Evolutionary conservation across 495 filamentous ascomycete species (phyloP).

Genomic region (Aspergillus wentii): DNA sequence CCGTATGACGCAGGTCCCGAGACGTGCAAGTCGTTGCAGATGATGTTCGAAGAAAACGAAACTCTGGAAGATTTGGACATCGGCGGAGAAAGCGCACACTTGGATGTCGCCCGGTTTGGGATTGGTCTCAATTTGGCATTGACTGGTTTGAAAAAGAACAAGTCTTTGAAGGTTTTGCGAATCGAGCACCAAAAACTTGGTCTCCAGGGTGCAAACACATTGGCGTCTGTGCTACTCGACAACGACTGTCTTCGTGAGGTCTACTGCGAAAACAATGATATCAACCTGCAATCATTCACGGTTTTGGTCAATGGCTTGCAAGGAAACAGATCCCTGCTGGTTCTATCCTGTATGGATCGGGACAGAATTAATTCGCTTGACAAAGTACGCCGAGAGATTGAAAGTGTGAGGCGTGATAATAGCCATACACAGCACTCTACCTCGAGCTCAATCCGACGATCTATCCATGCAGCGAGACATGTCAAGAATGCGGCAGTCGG

Average conservation of each 20-base stretch:
- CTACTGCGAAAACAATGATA: slow-evolving; percentile 74
- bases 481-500: slow-evolving; percentile 24
- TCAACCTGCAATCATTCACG: slow-evolving; percentile 72
- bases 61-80: slow-evolving; percentile 77
- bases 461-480: slow-evolving; percentile 36
- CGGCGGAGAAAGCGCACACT: slow-evolving; percentile 81
- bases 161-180: slow-evolving; percentile 64
- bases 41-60: slow-evolving; percentile 73
- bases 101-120: slow-evolving; percentile 82
- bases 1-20: slow-evolving; percentile 71
- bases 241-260: slow-evolving; percentile 64
- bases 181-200: slow-evolving; percentile 66
- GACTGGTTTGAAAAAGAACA: slow-evolving; percentile 71
- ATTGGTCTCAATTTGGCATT: slow-evolving; percentile 76
- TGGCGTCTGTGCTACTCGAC: slow-evolving; percentile 69
- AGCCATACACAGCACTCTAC: slow-evolving; percentile 24
- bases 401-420: slow-evolving; percentile 43
- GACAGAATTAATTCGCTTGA: slow-evolving; percentile 59
- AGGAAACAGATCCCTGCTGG: slow-evolving; percentile 59
- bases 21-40: slow-evolving; percentile 66
- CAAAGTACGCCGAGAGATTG: slow-evolving; percentile 55
- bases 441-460: slow-evolving; percentile 42
- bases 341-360: slow-evolving; percentile 60
- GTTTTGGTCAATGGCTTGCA: slow-evolving; percentile 69
- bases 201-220: slow-evolving; percentile 66